These are phyloP conservation scores for Byssothecium circinans DNA, from an alignment of 2,329 filamentous ascomycete species.

Conservation along the genomic window DNA sequence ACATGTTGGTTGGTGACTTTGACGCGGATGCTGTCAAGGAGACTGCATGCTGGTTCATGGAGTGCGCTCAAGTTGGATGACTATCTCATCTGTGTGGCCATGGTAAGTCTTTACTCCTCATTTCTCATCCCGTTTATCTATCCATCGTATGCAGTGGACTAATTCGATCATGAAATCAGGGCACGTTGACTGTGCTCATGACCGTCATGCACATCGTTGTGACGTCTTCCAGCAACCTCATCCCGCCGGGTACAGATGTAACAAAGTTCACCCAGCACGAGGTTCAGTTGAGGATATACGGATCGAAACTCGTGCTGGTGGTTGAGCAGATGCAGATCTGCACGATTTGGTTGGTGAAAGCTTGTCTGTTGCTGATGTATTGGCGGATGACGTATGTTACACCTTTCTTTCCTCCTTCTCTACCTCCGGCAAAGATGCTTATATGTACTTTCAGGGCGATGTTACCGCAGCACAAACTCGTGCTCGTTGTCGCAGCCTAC, in stretches of 20 bases:
- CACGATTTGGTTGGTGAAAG: conserved; percentile 56
- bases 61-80: conserved; percentile 40
- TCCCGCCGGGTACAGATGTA: conserved; percentile 36
- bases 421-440: not conserved
- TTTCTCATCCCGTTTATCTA: not conserved
- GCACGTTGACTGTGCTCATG: conserved; percentile 38
- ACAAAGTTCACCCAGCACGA: conserved; percentile 40
- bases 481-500: conserved; percentile 51
- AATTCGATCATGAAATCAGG: conserved; percentile 14
- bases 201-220: conserved; percentile 37
- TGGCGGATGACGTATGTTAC: conserved; percentile 49
- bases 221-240: conserved; percentile 39
- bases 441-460: conserved; percentile 5
- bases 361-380: conserved; percentile 58
- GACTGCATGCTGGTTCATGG: conserved; percentile 36
- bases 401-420: not conserved
- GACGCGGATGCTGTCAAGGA: conserved; percentile 30
- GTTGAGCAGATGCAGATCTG: conserved; percentile 57
- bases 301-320: conserved; percentile 59
- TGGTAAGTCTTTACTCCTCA: conserved; percentile 25
- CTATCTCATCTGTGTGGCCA: conserved; percentile 38
- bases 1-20: conserved; percentile 39
- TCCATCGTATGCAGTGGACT: not conserved
- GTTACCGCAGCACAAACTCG: conserved; percentile 32
- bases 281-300: conserved; percentile 49